Evolutionary conservation across 2,329 filamentous ascomycete genomes (phyloP).

Genomic region (Colletotrichum spaethianum): DNA sequence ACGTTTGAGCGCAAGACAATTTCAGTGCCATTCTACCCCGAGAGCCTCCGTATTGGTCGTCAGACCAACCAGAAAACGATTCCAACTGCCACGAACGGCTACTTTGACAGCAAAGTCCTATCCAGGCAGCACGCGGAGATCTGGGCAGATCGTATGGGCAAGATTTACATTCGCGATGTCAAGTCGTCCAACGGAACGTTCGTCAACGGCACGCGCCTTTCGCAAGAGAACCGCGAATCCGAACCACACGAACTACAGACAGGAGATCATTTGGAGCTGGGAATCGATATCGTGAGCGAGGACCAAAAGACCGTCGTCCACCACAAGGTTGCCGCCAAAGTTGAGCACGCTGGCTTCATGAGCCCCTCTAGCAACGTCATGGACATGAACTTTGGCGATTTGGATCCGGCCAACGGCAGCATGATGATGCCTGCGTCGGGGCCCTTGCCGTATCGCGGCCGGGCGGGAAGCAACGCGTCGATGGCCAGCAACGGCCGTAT

Average conservation of each 20-base stretch:
- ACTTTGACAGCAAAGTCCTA: slow-evolving; percentile 97
- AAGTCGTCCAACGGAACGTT: slow-evolving; percentile 99
- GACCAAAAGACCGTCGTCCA: slow-evolving; percentile 99
- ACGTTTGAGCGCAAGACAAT: slow-evolving; percentile 99
- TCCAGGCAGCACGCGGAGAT: slow-evolving; percentile 97
- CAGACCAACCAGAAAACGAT: slow-evolving; percentile 98
- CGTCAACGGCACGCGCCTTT: slow-evolving; percentile 91
- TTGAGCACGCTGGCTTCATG: slow-evolving; percentile 93
- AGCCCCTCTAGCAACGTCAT: slow-evolving; percentile 81
- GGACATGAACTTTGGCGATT: slow-evolving; percentile 92
- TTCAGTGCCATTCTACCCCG: slow-evolving; percentile 91
- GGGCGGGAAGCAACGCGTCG: slow-evolving; percentile 77
- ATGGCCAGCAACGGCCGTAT: slow-evolving; percentile 74
- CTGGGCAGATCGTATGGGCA: slow-evolving; percentile 87
- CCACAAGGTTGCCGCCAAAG: slow-evolving; percentile 96
- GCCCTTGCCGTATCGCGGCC: slow-evolving; percentile 78
- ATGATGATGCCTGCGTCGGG: slow-evolving; percentile 80
- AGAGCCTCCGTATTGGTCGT: slow-evolving; percentile 92
- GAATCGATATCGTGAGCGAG: slow-evolving; percentile 98
- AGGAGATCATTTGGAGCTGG: slow-evolving; percentile 91
- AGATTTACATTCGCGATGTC: slow-evolving; percentile 96
- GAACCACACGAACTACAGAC: slow-evolving; percentile 95
- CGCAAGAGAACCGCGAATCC: slow-evolving; percentile 94
- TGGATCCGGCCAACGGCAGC: slow-evolving; percentile 84
- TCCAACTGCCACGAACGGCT: slow-evolving; percentile 91